Conservation (phyloP, 2,329 filamentous ascomycete genomes). For the Penicillium sp. region DNA sequence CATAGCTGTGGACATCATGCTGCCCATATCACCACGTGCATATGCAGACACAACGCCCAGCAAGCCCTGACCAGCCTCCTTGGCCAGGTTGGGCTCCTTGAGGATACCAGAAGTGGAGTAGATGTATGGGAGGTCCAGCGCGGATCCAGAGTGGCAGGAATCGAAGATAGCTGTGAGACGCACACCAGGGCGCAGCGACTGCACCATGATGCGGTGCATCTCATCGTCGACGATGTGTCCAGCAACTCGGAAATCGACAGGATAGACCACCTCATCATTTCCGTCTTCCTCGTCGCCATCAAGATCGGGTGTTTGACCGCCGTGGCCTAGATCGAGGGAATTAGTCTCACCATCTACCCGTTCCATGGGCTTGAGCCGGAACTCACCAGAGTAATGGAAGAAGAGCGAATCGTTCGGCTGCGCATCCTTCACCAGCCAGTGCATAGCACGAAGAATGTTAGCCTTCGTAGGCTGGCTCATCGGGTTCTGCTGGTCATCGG, state of each 20-base stretch:
- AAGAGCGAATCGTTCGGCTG: slow-evolving; percentile 91
- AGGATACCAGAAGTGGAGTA: slow-evolving; percentile 67
- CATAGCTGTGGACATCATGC: slow-evolving; percentile 78
- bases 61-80: slow-evolving; percentile 65
- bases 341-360: slow-evolving; percentile 7
- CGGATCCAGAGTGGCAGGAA: slow-evolving; percentile 67
- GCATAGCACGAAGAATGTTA: slow-evolving; percentile 94
- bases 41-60: slow-evolving; percentile 73
- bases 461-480: slow-evolving; percentile 97
- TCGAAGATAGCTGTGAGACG: slow-evolving; percentile 71
- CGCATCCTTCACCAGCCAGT: slow-evolving; percentile 95
- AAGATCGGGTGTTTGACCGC: slow-evolving; percentile 70
- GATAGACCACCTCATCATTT: slow-evolving; percentile 76
- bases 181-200: slow-evolving; percentile 75
- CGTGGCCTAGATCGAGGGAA: slow-evolving; percentile 57
- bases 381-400: slow-evolving; percentile 90
- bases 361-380: neutral
- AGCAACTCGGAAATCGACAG: slow-evolving; percentile 68
- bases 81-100: slow-evolving; percentile 68
- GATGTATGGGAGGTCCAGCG: slow-evolving; percentile 66
- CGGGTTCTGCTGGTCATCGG: slow-evolving; percentile 93
- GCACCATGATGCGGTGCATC: slow-evolving; percentile 76
- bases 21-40: slow-evolving; percentile 76
- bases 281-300: slow-evolving; percentile 78
- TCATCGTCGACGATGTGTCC: slow-evolving; percentile 78